These are phyloP conservation scores for Leptographium flavum DNA, from an alignment of 2,329 filamentous ascomycete species.

Conservation along the genomic window DNA sequence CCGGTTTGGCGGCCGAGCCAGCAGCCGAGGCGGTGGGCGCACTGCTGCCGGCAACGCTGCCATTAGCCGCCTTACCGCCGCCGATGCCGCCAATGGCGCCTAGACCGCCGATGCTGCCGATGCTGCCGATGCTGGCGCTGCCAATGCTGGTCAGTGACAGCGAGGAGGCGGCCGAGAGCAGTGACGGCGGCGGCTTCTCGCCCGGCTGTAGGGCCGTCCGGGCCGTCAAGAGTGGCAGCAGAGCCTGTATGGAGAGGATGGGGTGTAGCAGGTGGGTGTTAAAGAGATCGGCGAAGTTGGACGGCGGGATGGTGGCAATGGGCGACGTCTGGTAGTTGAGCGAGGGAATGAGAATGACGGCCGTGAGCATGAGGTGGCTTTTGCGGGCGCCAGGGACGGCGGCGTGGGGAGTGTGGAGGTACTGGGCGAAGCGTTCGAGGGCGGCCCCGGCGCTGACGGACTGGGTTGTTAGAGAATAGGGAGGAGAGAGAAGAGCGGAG, in stretches of 20 bases:
- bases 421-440: slow-evolving; percentile 56
- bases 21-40: slow-evolving; percentile 16
- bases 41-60: background rate
- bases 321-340: slow-evolving; percentile 68
- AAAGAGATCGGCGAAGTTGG: slow-evolving; percentile 76
- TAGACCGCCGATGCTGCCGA: slow-evolving; percentile 2
- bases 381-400: slow-evolving; percentile 63
- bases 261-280: slow-evolving; percentile 86
- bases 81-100: slow-evolving; percentile 15
- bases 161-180: slow-evolving; percentile 4
- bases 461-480: slow-evolving; percentile 26
- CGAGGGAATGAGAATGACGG: slow-evolving; percentile 72
- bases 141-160: slow-evolving; percentile 4
- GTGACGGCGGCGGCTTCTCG: slow-evolving; percentile 14
- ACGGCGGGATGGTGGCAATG: slow-evolving; percentile 71
- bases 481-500: background rate
- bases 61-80: slow-evolving; percentile 26
- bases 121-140: background rate
- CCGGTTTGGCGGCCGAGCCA: slow-evolving; percentile 17
- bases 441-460: slow-evolving; percentile 52
- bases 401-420: slow-evolving; percentile 60
- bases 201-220: slow-evolving; percentile 31
- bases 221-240: slow-evolving; percentile 63
- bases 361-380: slow-evolving; percentile 62
- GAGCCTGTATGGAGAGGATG: slow-evolving; percentile 75